Evolutionary conservation across 2,329 filamentous ascomycete species (phyloP).

Genomic region (Trichothecium sympodiale): DNA sequence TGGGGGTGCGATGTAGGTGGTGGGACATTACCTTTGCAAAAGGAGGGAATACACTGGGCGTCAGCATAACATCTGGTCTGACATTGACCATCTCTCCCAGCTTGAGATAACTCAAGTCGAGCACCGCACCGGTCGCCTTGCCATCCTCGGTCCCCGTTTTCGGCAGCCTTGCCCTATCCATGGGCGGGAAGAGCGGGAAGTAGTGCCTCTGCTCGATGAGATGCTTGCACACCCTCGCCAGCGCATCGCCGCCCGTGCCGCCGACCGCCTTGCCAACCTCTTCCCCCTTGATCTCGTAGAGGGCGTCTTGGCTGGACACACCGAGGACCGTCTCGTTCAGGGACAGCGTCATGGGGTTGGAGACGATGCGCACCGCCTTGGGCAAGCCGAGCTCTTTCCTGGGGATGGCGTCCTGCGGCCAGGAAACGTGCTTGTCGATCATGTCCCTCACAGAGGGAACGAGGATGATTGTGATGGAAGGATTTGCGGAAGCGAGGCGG

Average conservation of each 20-base stretch:
- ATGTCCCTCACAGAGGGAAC: conserved; percentile 75
- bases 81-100: conserved; percentile 85
- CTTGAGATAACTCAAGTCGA: conserved; percentile 78
- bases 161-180: conserved; percentile 55
- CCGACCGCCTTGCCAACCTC: conserved; percentile 35
- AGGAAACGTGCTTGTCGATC: conserved; percentile 73
- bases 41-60: conserved; percentile 72
- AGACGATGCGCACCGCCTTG: conserved; percentile 65
- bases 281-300: conserved; percentile 71
- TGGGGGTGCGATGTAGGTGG: too few species aligned
- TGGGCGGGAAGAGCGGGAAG: conserved; percentile 78
- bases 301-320: conserved; percentile 70
- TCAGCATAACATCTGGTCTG: conserved; percentile 71
- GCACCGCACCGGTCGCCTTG: conserved; percentile 58
- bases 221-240: conserved; percentile 63
- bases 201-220: conserved; percentile 86
- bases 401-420: conserved; percentile 56
- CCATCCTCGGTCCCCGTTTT: conserved; percentile 51
- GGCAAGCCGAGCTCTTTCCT: conserved; percentile 67
- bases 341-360: conserved; percentile 81
- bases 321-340: conserved; percentile 81
- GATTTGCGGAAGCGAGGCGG: conserved; percentile 58
- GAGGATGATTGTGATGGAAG: conserved; percentile 69
- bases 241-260: conserved; percentile 33
- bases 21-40: conserved; percentile 63